A percentile compares a stretch with the other conserved stretches of the same genome.
phyloP scores from a whole-genome alignment of 1,284 basidiomycete species.

The Moesziomyces sp. region DNA sequence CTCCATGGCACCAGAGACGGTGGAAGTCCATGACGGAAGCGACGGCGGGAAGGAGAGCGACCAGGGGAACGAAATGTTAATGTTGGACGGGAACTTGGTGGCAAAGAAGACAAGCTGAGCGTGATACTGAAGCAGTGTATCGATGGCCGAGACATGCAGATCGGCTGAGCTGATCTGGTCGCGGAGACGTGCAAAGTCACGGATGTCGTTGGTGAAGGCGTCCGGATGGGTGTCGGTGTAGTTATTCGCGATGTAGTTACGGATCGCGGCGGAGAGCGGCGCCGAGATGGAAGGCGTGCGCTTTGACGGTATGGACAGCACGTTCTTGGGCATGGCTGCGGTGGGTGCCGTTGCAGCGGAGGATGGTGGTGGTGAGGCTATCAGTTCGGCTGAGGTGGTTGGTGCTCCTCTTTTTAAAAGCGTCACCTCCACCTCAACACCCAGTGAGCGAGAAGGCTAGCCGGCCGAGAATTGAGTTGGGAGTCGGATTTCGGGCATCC shows the following conservation, averaged over 20 bases:
- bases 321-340: conserved; percentile 51
- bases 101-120: conserved; percentile 84
- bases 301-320: conserved; percentile 58
- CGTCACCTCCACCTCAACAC: conserved; percentile 38
- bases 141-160: conserved; percentile 61
- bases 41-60: conserved; percentile 49
- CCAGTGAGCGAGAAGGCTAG: too few relatives aligned
- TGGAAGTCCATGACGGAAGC: conserved; percentile 42
- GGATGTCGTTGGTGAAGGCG: conserved; percentile 84
- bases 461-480: too few relatives aligned
- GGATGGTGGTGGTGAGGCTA: not conserved
- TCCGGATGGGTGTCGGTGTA: conserved; percentile 85
- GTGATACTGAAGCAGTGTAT: conserved; percentile 74
- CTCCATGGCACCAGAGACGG: conserved; percentile 39
- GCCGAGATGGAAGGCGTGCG: conserved; percentile 39
- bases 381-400: too few relatives aligned
- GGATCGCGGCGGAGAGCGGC: conserved; percentile 70
- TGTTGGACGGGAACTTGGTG: conserved; percentile 77
- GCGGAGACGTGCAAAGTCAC: conserved; percentile 77
- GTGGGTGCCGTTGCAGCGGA: not conserved
- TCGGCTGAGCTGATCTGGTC: conserved; percentile 73
- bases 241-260: conserved; percentile 76
- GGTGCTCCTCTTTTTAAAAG: too few relatives aligned
- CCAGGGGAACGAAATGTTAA: conserved; percentile 59
- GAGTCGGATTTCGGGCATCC: too few relatives aligned